Evolutionary conservation across 441 rosid species (phyloP), one percentile per base, ranked within the genome.

Genomic region (Omphalea diandra): DNA sequence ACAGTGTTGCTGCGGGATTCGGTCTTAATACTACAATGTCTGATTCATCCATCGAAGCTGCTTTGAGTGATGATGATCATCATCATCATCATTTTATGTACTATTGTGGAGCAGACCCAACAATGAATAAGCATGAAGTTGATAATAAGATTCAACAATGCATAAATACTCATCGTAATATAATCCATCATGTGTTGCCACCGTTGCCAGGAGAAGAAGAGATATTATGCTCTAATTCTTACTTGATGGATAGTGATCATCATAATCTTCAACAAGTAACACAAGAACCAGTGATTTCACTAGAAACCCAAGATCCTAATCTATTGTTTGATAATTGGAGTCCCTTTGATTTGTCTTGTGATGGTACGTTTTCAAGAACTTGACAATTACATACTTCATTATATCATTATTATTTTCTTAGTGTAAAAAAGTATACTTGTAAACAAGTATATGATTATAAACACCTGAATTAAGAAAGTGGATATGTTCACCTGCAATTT

Each of bases 181-280:
- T 50, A 17, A 70, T 71, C 56, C 69, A 59, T 52, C 55, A 68
- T 60, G 82, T 72, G 18, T 75, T 91, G 82, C 94, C 95, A 32
- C 94, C 89, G 2, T 80, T 91, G 75, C 97, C 94, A 26, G 86
- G 87, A 52, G 87, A 86, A 52, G 87, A 86, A 75, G 93, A 83
- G 61, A 72, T 67, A 33, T 67, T 77, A 6, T 88, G 96, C 84
- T 70, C 85, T 35, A 81, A 73, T 60, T 73, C 81, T 77, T 78
- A 64, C 63, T 63, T 68, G 60, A 59, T 76, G 80, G 58, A 72
- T 69, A 53, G 40, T 44, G 72, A 68, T 75, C 77, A 41, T 33
- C 70, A 66, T 73, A 76, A 65, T 66, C 49, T 72, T 46, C 58
- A 73, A 65, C 81, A 74, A 58, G 67, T 65, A 49, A 65, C 85